Base-by-base conservation (phyloP, 108 stramenopile genomes). In the Fragilariopsis cylindrus region DNA sequence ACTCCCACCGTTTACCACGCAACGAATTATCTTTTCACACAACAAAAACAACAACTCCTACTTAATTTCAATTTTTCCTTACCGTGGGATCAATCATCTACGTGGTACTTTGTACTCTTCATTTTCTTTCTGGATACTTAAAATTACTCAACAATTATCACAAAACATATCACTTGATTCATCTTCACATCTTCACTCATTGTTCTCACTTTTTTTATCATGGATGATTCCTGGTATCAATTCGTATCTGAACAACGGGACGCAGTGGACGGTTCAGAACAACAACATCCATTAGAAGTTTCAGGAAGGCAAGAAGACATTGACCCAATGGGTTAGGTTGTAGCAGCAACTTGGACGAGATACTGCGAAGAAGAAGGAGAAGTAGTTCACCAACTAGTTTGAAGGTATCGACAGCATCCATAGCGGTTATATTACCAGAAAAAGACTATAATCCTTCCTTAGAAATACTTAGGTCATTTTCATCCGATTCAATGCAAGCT, bases 361-460 rank as follows among this genome's bases (percentile, higher is more conserved):
- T 5, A 41, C 40, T 63, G 43, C 62, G 62, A 63, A 63, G 62
- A 63, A 41, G 62, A 45, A 42, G 16, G 5, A 63, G 62, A 45
- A 63, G 62, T 12, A 63, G 42, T 63, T 63, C 62, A 9, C 67
- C 67, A 50, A 68, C 18, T 39, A 52, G 49, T 50, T 18, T 68
- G 19, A 30, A 68, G 49, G 67, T 68, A n/a, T 68, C 67, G 40
- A 50, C 67, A 18, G 48, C 67, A 7, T 11, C 67, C 6, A 68
- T 68, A 68, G 15, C 12, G 39, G 67, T 50, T n/a, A 68, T 68
- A 50, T 12, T 68, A 39, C 67, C 45, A 19, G 48, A 48, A 4
- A 68, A 68, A 52, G 62, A 63, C 47, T 68, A 68, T 48, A 40
- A 68, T 40, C 19, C 67, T 19, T 52, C 67, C 7, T 52, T 68